Conservation (phyloP, 2,329 filamentous ascomycete species). For the Aspergillus sp. region DNA sequence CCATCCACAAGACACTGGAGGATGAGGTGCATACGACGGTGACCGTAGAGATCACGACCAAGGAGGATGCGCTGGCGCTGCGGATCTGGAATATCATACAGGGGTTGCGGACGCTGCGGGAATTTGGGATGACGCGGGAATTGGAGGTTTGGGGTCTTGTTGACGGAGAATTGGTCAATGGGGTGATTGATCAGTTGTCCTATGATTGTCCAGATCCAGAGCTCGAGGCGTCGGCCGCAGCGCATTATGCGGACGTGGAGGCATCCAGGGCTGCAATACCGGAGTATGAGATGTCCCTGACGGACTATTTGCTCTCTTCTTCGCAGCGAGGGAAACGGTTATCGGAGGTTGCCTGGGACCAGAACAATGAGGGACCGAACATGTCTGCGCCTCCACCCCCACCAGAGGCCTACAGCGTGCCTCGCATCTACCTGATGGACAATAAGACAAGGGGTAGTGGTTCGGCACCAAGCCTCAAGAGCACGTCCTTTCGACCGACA, state of each 20-base stretch:
- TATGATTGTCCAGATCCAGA: constrained; percentile 65
- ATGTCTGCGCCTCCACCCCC: constrained; percentile 8
- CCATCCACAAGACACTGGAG: constrained; percentile 74
- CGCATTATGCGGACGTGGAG: constrained; percentile 30
- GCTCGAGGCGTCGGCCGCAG: constrained; percentile 54
- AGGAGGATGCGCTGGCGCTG: constrained; percentile 75
- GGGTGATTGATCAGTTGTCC: constrained; percentile 79
- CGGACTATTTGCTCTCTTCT: constrained; percentile 36
- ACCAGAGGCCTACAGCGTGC: constrained; percentile 17
- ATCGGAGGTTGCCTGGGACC: constrained; percentile 21
- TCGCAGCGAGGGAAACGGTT: constrained; percentile 28
- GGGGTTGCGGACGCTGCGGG: constrained; percentile 64
- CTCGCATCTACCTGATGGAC: constrained; percentile 67
- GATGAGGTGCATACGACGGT: constrained; percentile 75
- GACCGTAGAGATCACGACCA: constrained; percentile 60
- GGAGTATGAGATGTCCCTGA: constrained; percentile 39
- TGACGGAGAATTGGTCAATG: constrained; percentile 75
- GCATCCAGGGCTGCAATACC: constrained; percentile 29
- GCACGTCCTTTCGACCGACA: constrained; percentile 61
- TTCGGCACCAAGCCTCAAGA: constrained; percentile 52
- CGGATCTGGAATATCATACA: constrained; percentile 87
- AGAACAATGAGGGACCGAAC: constrained; percentile 5
- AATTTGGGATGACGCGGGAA: constrained; percentile 65
- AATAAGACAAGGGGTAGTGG: constrained; percentile 68
- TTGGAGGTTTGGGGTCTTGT: constrained; percentile 78